Evolutionary conservation across 1,284 basidiomycete genomes (phyloP), one percentile per base, ranked within the genome.

Genomic region (Stygiomarasmius scandens): DNA sequence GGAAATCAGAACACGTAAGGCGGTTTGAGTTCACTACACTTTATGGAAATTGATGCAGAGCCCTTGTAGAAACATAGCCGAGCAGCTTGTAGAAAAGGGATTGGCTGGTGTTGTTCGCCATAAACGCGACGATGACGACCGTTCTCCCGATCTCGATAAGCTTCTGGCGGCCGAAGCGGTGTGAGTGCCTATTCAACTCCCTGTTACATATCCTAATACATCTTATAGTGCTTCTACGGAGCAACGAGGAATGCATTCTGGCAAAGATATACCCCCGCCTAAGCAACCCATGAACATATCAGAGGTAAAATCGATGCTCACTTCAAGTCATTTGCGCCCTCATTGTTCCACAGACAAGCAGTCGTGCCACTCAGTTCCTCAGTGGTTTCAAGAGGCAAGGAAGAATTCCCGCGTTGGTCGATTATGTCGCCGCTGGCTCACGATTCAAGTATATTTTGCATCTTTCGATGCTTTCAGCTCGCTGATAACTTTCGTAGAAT

Each of bases 71-170:
- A 98, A 97, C 69, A 79, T 98, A 49, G 91, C 95, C 1, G 93
- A 96, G 69, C 91, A 95, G 69, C 78, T 99, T 34, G 88, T 98
- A 59, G 95, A 97, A 69, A 94, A 94, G 67, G 96, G 96, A 49
- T 78, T 97, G 11, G 94, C 94, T 2, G 91, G 89, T 54, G 92
- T 93, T 9, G 86, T 98, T 46, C 87, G 96, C 50, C 96, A 99
- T 74, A 90, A 88, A 65, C 87, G 93, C 44, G 96, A 97, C 65
- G 96, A 98, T 69, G 96, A 98, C 73, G 93, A 96, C 65, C 86
- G 95, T 52, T 96, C 95, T 20, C 84, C 90, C 12, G 96, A 98
- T 70, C 95, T 93, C 64, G 96, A 99, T 76, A 93, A 94, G 72
- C 80, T 98, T 45, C 95, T 98, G 83, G 87, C 90, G 38, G 96